Evolutionary conservation across 1,139 yeast species (phyloP).

Genomic region (Diutina siamensis): DNA sequence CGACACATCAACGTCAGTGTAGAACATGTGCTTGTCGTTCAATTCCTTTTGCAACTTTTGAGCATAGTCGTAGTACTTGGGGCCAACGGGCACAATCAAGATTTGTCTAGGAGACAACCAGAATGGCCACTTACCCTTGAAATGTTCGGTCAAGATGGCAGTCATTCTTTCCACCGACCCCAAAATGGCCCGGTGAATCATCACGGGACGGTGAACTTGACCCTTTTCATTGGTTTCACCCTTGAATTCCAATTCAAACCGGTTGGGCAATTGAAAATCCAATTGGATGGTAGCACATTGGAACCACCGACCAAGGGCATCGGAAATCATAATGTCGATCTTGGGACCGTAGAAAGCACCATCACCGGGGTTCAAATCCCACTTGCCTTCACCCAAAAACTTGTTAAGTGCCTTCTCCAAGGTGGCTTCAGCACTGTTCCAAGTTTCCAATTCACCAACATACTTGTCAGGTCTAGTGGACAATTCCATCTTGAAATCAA

Average conservation of each 20-base stretch:
- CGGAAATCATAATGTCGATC: constrained; percentile 88
- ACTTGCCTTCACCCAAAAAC: constrained; percentile 53
- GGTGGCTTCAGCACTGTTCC: constrained; percentile 80
- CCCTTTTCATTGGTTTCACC: constrained; percentile 50
- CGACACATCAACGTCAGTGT: constrained; percentile 82
- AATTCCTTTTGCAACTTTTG: constrained; percentile 61
- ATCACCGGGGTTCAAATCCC: constrained; percentile 92
- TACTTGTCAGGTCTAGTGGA: constrained; percentile 83
- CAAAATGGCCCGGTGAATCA: constrained; percentile 97
- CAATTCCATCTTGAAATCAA: constrained; percentile 40
- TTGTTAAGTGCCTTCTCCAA: constrained; percentile 63
- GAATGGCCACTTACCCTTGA: constrained; percentile 97
- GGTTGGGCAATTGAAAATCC: constrained; percentile 90
- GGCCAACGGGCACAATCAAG: constrained; percentile 91
- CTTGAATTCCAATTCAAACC: constrained; percentile 83
- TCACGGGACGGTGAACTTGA: constrained; percentile 61
- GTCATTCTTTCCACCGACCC: constrained; percentile 99
- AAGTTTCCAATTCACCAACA: constrained; percentile 65
- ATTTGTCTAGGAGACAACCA: constrained; percentile 98
- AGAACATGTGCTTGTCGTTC: constrained; percentile 53
- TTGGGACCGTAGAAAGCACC: constrained; percentile 99
- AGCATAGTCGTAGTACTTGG: constrained; percentile 82
- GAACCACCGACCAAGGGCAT: constrained; percentile 87
- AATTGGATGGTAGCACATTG: constrained; percentile 97
- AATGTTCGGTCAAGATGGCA: constrained; percentile 93